Percentiles rank a stretch among this genome's conserved stretches.
These are phyloP conservation scores for Laetiporus sulphureus DNA, from an alignment of 1,284 basidiomycete species.

Conservation along the genomic window DNA sequence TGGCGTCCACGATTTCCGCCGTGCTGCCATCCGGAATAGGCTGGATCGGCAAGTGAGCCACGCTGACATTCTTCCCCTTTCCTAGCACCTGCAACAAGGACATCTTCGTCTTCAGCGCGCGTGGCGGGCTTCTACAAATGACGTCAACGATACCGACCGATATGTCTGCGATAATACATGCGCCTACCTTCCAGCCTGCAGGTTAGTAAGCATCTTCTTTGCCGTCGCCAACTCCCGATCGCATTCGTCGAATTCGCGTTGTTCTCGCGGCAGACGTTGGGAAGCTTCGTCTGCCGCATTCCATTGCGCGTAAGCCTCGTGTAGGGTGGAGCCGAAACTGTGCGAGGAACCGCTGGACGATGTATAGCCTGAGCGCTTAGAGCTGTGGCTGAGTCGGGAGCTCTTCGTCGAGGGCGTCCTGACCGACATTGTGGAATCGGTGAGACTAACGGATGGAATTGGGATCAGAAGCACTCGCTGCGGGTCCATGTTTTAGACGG, in stretches of 20 bases:
- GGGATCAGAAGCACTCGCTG: too few relatives aligned
- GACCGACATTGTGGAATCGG: too few relatives aligned
- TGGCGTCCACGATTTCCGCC: slow-evolving; percentile 1
- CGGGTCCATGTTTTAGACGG: too few relatives aligned
- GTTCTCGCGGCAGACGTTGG: slow-evolving; percentile 12
- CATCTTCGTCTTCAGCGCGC: slow-evolving; percentile 1
- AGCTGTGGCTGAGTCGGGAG: neutral
- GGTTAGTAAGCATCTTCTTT: slow-evolving; percentile 5
- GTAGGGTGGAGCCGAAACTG: neutral
- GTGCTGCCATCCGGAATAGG: neutral
- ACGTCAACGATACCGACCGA: neutral
- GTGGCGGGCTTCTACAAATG: neutral
- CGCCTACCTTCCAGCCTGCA: slow-evolving; percentile 11
- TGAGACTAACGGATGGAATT: too few relatives aligned
- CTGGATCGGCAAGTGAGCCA: slow-evolving; percentile 4
- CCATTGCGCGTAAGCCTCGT: slow-evolving; percentile 17
- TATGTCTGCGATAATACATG: neutral
- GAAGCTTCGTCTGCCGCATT: slow-evolving; percentile 18
- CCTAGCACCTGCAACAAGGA: slow-evolving; percentile 2
- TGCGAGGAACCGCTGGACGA: neutral
- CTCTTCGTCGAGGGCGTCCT: neutral
- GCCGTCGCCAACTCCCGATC: slow-evolving; percentile 13
- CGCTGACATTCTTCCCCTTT: neutral
- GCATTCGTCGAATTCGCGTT: slow-evolving; percentile 10
- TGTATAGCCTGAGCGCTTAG: neutral